A percentile compares a stretch with the other conserved stretches of the same genome.
phyloP scores from a whole-genome alignment of 225 moss, liverwort and hornwort species.

The Rhytidiadelphus loreus region DNA sequence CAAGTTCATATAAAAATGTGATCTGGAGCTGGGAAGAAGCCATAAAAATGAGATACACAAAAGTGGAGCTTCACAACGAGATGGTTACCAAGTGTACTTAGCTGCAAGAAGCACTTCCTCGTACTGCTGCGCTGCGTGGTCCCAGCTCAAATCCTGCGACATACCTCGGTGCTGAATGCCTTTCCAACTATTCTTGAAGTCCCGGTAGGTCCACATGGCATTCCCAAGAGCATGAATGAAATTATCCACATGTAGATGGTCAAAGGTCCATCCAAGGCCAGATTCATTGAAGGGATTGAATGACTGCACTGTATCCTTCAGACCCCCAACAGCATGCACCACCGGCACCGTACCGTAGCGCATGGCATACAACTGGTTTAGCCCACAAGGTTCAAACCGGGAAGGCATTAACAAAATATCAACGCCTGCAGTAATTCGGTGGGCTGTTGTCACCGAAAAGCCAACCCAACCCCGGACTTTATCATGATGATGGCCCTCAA shows the following conservation, averaged over 20 bases:
- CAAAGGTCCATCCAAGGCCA: conserved; percentile 77
- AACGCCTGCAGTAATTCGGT: conserved; percentile 70
- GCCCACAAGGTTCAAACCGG: conserved; percentile 76
- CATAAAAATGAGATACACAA: background rate
- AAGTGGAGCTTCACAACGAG: background rate
- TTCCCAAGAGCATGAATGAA: conserved; percentile 72
- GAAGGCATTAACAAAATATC: conserved; percentile 81
- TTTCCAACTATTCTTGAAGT: conserved; percentile 66
- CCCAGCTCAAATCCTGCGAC: conserved; percentile 79
- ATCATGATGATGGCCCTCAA: conserved; percentile 50
- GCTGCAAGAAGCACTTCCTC: conserved; percentile 81
- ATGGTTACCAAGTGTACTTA: conserved; percentile 67
- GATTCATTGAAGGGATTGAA: conserved; percentile 67
- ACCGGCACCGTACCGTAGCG: conserved; percentile 75
- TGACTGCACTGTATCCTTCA: conserved; percentile 62
- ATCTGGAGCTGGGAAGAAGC: background rate
- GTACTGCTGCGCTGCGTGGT: conserved; percentile 66
- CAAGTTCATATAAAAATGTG: background rate
- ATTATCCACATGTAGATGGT: conserved; percentile 30
- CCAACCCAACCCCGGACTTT: conserved; percentile 89
- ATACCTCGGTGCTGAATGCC: conserved; percentile 71
- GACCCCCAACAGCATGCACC: conserved; percentile 71
- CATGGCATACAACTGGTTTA: conserved; percentile 85
- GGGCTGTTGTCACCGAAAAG: conserved; percentile 62
- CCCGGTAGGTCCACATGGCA: conserved; percentile 74